Percentiles rank a stretch among this genome's conserved stretches.
Evolutionary conservation across 129 eudicot genomes (phyloP).

Genomic region (Chrysanthemum lavandulifolium): DNA sequence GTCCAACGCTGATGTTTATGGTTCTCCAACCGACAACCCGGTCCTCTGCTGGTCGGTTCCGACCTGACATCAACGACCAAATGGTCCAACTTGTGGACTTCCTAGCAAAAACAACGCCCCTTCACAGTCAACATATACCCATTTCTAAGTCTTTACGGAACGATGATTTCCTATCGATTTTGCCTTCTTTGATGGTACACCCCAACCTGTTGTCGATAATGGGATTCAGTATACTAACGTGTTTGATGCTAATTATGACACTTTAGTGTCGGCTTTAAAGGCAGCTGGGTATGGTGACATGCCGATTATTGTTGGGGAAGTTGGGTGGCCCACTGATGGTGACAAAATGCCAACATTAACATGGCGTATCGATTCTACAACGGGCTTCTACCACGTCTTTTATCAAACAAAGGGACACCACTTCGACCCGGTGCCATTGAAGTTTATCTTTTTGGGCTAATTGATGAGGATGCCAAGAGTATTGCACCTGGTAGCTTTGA

Average conservation of each 20-base stretch:
- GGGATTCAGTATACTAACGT: conserved; percentile 72
- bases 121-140: conserved; percentile 85
- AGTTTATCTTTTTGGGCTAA: conserved; percentile 69
- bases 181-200: conserved; percentile 80
- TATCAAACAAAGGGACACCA: conserved; percentile 72
- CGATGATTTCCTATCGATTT: conserved; percentile 73
- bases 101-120: conserved; percentile 65
- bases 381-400: conserved; percentile 74
- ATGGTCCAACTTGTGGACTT: conserved; percentile 78
- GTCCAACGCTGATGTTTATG: conserved; percentile 78
- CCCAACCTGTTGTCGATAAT: conserved; percentile 54
- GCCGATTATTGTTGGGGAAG: conserved; percentile 80
- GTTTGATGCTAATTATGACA: conserved; percentile 90
- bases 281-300: conserved; percentile 57
- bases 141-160: conserved; percentile 76
- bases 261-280: conserved; percentile 71
- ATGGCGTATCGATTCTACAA: conserved; percentile 65
- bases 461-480: conserved; percentile 79
- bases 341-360: conserved; percentile 61
- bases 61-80: conserved; percentile 54
- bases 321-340: conserved; percentile 96
- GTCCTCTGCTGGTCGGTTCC: conserved; percentile 70
- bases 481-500: conserved; percentile 75
- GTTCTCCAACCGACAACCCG: conserved; percentile 53
- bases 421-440: conserved; percentile 65